Evolutionary conservation across 2,329 filamentous ascomycete genomes (phyloP).

Genomic region (Ciborinia camelliae): DNA sequence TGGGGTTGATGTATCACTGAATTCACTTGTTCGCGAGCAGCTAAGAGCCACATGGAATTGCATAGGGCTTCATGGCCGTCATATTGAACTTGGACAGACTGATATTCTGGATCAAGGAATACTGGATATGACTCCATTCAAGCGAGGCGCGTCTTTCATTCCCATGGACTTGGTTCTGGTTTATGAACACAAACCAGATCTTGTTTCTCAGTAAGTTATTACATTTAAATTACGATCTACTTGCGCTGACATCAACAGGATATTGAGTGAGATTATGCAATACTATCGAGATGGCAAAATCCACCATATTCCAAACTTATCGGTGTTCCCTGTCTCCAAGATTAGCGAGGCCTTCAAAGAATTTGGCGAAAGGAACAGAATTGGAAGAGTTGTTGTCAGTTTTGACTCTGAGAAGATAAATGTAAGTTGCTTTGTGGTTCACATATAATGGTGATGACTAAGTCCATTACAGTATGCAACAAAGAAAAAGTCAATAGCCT

Average conservation of each 20-base stretch:
- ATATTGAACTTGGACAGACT: conserved; percentile 38
- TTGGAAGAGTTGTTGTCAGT: conserved; percentile 12
- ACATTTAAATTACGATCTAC: not conserved
- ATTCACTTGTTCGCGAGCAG: conserved; percentile 29
- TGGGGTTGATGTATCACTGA: conserved; percentile 34
- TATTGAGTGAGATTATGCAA: not conserved
- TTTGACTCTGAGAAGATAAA: conserved; percentile 6
- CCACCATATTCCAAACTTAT: not conserved
- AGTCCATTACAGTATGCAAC: not conserved
- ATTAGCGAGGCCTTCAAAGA: conserved; percentile 1
- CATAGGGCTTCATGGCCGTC: conserved; percentile 39
- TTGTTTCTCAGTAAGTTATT: not conserved
- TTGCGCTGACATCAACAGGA: not conserved
- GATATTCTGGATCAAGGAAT: conserved; percentile 28
- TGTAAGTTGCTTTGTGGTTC: not conserved
- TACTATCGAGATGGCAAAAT: conserved; percentile 10
- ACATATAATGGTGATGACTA: not conserved
- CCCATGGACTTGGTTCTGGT: conserved; percentile 15
- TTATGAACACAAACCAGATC: not conserved
- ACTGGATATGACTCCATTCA: conserved; percentile 4
- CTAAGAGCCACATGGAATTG: conserved; percentile 36
- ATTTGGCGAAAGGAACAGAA: not conserved
- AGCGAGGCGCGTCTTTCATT: conserved; percentile 11
- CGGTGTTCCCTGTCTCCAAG: not conserved
- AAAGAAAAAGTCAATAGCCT: conserved; percentile 9